Conservation (phyloP, 495 filamentous ascomycete species). For the Xylaria grammica region DNA sequence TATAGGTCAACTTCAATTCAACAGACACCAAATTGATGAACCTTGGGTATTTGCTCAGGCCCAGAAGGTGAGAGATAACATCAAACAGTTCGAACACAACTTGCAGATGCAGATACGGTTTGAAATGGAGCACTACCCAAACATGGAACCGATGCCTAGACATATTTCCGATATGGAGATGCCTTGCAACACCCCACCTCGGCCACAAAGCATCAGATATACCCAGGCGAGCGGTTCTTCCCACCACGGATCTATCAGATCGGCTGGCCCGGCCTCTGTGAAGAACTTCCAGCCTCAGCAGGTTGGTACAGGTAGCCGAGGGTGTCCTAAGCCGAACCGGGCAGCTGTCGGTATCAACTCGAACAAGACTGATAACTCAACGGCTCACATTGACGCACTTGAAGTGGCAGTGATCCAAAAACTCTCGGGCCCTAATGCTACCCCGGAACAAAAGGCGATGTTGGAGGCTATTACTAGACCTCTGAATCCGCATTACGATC, state of each 20-base stretch:
- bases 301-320: conserved; percentile 9
- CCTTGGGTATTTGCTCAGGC: conserved; percentile 41
- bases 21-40: conserved; percentile 57
- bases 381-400: conserved; percentile 20
- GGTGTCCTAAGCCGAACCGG: conserved; percentile 12
- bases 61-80: conserved; percentile 37
- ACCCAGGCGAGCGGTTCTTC: conserved; percentile 26
- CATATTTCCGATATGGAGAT: conserved; percentile 8
- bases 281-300: conserved; percentile 21
- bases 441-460: conserved; percentile 8
- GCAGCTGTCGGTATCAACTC: conserved; percentile 30
- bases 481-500: conserved; percentile 31
- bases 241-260: conserved; percentile 26
- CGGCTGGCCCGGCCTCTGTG: conserved; percentile 13
- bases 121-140: conserved; percentile 39
- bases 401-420: conserved; percentile 28
- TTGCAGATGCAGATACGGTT: conserved; percentile 41
- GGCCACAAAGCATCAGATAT: conserved; percentile 26
- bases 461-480: conserved; percentile 21
- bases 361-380: conserved; percentile 19
- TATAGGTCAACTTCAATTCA: conserved; percentile 53
- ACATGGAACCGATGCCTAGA: conserved; percentile 20
- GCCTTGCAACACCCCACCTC: conserved; percentile 24
- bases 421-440: conserved; percentile 16
- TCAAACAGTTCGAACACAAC: conserved; percentile 46